Percentiles rank a stretch among this genome's conserved stretches.
These are phyloP conservation scores for Phragmites australis DNA, from an alignment of 176 grass and related monocot genomes.

Conservation along the genomic window DNA sequence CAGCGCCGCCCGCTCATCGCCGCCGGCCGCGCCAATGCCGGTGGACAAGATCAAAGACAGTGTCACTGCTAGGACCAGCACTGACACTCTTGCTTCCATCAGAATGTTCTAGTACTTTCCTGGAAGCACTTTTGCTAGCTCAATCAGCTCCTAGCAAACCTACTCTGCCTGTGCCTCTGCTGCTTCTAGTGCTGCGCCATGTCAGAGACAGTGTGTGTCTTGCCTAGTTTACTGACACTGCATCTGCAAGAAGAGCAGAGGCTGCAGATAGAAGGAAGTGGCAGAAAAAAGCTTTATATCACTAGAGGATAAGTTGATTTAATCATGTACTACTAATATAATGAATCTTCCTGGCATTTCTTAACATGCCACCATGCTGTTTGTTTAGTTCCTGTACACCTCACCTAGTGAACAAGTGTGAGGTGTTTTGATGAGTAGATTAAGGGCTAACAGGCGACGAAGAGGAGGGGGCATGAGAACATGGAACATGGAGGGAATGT, in stretches of 20 bases:
- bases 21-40: conserved; percentile 6
- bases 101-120: not conserved
- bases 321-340: not conserved
- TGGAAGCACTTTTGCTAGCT: conserved; percentile 20
- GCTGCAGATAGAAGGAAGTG: conserved; percentile 13
- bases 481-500: conserved; percentile 94
- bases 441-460: conserved; percentile 28
- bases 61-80: conserved; percentile 18
- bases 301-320: conserved; percentile 39
- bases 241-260: conserved; percentile 45
- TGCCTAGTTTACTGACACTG: conserved; percentile 28
- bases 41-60: conserved; percentile 6
- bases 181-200: conserved; percentile 54
- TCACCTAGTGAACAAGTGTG: conserved; percentile 47
- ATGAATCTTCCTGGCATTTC: conserved; percentile 50
- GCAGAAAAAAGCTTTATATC: conserved; percentile 49
- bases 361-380: conserved; percentile 37
- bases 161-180: conserved; percentile 32
- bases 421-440: conserved; percentile 23
- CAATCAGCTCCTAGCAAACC: conserved; percentile 18
- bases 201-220: conserved; percentile 36
- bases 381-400: conserved; percentile 47
- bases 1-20: conserved; percentile 54
- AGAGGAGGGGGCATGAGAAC: conserved; percentile 48
- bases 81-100: conserved; percentile 41